Base-by-base conservation (phyloP, 306 rosid species). In the Rosa multiflora region DNA sequence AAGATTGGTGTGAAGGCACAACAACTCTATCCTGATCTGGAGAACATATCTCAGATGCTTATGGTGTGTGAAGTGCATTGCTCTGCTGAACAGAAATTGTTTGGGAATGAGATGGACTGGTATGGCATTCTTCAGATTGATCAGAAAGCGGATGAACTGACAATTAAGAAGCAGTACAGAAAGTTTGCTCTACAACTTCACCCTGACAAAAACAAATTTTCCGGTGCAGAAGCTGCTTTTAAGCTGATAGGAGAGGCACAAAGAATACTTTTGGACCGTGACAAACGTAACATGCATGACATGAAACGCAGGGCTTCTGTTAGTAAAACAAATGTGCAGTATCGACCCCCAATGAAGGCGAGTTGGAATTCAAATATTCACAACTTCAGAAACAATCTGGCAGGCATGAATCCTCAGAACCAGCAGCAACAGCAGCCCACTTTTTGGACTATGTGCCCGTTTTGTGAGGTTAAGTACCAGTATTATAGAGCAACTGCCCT, bases 221-320 rank as follows among this genome's bases (percentile, higher is more conserved):
- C 91, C 20, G 99, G 99, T 76, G 98, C 98, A 39, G 98, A 95
- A 84, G 91, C 97, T 83, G 99, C 98, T 72, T 95, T 95, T 81
- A 93, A 91, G 94, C 87, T 95, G 81, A 88, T 95, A 51, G 94
- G 94, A 43, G 97, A 95, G 84, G 98, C 99, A 66, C 97, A 93
- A 67, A 89, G 90, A 79, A 83, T 91, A 49, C 97, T 95, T 84
- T 83, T 93, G 77, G 98, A 95, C 82, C 83, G 77, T 76, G 90
- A 81, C 3, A 95, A 89, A 76, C 96, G 99, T 9, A 23, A 76
- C 72, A 1, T 64, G 43, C 84, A 88, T 89, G 97, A 93, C 86
- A 74, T 83, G 78, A 91, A 37, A 80, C 86, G 81, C 76, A 86
- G 72, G 77, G 73, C 78, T 78, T 67, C 86, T 53, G 73, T 72